A percentile compares a stretch with the other conserved stretches of the same genome.
phyloP scores from a whole-genome alignment of 139 green algal genomes.

The Medakamo hakoo region DNA sequence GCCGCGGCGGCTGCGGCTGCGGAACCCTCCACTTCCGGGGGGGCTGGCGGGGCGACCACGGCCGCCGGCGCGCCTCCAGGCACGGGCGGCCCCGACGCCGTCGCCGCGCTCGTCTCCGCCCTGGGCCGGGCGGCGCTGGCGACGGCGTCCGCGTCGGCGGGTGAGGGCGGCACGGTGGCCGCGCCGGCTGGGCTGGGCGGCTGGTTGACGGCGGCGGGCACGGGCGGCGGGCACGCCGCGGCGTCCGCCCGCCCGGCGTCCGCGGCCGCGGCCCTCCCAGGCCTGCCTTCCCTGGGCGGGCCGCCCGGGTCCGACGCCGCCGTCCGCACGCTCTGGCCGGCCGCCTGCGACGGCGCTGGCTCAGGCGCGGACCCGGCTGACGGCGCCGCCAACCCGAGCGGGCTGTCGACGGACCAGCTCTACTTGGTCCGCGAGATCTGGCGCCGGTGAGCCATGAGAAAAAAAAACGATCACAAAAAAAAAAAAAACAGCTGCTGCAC shows the following conservation, averaged over 20 bases:
- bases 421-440: not conserved
- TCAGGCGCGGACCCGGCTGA: not conserved
- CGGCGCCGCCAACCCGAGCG: not conserved
- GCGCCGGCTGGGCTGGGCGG: no score
- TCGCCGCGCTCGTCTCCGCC: no score
- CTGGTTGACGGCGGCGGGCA: no score
- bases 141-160: no score
- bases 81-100: not conserved
- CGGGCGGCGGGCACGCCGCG: no score
- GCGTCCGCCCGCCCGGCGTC: no score
- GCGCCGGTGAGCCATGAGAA: not conserved
- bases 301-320: no score
- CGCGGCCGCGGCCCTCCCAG: no score
- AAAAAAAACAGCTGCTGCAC: not conserved
- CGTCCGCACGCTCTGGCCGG: not conserved
- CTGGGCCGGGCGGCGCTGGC: no score
- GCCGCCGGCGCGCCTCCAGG: not conserved
- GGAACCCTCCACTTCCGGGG: not conserved
- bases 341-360: not conserved
- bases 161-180: no score
- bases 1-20: not conserved
- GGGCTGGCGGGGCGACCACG: not conserved
- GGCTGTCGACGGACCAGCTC: not conserved
- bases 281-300: no score
- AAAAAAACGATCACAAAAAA: no score